Evolutionary conservation across 2,329 filamentous ascomycete genomes (phyloP), one percentile per base, ranked within the genome.

Genomic region (Scopulariopsis brevicaulis): DNA sequence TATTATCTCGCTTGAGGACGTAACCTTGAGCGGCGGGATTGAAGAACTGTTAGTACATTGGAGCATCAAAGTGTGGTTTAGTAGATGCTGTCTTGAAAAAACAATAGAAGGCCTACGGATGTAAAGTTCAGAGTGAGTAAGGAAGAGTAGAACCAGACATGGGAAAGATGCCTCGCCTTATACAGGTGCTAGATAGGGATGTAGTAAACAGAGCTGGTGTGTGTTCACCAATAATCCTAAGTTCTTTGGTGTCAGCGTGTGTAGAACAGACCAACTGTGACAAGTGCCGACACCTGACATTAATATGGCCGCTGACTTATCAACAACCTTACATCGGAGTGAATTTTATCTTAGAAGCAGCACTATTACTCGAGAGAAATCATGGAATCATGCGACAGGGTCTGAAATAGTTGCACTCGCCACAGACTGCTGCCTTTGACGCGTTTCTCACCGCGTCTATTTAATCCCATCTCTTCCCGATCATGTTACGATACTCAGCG

Each of bases 401-500:
- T 32, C 37, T n/a, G 11, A 32, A 53, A 32, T 28, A 37, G 40
- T 24, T 28, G 37, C 55, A 15, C 35, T 50, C 54, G 25, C 24
- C 32, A 32, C 24, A 20, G 18, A 14, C 24, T 35, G 34, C 20
- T 18, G 28, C 24, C 24, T 37, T 51, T n/a, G 37, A 43, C 55
- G n/a, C 25, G 22, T 37, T 43, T 40, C 28, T 52, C 52, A 53
- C 55, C 60, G 46, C 46, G 6, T 59, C 56, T 60, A 62, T 56
- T 54, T 59, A 54, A 53, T 28, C 61, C 60, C 18, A 18, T 46
- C 53, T 56, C 15, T 50, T 51, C 56, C 64, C 62, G 61, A 73
- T 63, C 64, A 75, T 74, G 72, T 66, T 66, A 64, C 63, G 66
- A 63, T 64, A 63, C 62, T 56, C 61, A 60, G 61, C 53, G 59